Evolutionary conservation across 2,329 filamentous ascomycete species (phyloP).

Genomic region (Pyrenochaeta sp.): DNA sequence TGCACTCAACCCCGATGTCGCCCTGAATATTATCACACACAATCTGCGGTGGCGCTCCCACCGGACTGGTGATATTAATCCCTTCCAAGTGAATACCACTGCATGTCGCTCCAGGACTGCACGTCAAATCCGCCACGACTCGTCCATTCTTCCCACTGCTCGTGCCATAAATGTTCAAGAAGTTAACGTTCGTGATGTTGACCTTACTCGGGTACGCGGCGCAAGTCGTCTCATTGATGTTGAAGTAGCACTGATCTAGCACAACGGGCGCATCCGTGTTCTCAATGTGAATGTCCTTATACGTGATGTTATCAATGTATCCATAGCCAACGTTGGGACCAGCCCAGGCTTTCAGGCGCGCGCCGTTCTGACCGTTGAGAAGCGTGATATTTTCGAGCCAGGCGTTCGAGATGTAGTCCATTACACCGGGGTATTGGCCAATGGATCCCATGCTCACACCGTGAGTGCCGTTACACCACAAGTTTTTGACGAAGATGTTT

Average conservation of each 20-base stretch:
- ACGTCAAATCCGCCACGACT: conserved; percentile 64
- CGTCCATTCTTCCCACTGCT: conserved; percentile 65
- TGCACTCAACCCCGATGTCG: conserved; percentile 52
- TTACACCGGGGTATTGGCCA: conserved; percentile 41
- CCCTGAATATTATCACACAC: conserved; percentile 61
- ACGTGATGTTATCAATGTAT: conserved; percentile 69
- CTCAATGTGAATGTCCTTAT: conserved; percentile 67
- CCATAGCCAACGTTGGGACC: conserved; percentile 66
- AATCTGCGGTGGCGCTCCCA: conserved; percentile 50
- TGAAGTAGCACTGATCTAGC: conserved; percentile 70
- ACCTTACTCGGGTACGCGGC: conserved; percentile 64
- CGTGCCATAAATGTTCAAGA: conserved; percentile 66
- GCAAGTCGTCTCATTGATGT: conserved; percentile 62
- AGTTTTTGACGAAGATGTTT: conserved; percentile 44
- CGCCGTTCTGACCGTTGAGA: conserved; percentile 63
- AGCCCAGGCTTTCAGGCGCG: conserved; percentile 69
- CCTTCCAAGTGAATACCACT: conserved; percentile 63
- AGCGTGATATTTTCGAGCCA: conserved; percentile 68
- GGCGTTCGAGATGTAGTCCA: conserved; percentile 51
- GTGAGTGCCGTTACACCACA: conserved; percentile 47
- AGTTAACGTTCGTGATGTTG: conserved; percentile 66
- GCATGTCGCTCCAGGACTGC: conserved; percentile 66
- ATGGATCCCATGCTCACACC: conserved; percentile 45
- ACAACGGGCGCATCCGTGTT: conserved; percentile 67
- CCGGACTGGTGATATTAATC: conserved; percentile 64